A percentile compares a stretch with the other conserved stretches of the same genome.
Conservation (phyloP, 306 rosid genomes). For the Medicago ruthenica region DNA sequence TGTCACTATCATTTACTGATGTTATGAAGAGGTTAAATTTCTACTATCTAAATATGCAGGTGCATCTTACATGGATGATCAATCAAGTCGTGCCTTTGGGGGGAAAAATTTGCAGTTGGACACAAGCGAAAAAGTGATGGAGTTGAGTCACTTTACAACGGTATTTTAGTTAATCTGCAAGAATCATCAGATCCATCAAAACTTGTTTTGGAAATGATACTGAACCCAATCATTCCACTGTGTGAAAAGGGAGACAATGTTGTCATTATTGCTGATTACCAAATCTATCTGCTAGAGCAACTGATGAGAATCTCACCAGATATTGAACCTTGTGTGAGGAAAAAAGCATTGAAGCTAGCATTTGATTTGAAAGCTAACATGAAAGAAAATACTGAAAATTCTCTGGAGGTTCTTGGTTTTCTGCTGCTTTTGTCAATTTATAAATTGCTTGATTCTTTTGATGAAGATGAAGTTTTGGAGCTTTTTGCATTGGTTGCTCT, state of each 20-base stretch:
- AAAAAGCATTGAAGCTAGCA: slow-evolving; percentile 12
- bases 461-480: slow-evolving; percentile 9
- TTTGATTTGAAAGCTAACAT: slow-evolving; percentile 15
- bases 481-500: neutral
- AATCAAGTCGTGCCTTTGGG: too few relatives aligned
- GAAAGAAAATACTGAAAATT: neutral
- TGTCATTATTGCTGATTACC: slow-evolving; percentile 28
- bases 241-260: slow-evolving; percentile 28
- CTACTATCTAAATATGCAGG: too few relatives aligned
- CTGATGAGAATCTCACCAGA: slow-evolving; percentile 22
- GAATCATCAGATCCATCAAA: too few relatives aligned
- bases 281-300: slow-evolving; percentile 27
- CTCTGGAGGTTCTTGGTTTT: neutral
- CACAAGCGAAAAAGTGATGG: too few relatives aligned
- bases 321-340: too few relatives aligned
- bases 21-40: too few relatives aligned
- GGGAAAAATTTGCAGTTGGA: too few relatives aligned
- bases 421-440: neutral
- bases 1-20: too few relatives aligned
- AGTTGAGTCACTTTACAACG: too few relatives aligned
- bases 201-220: slow-evolving; percentile 53
- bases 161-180: too few relatives aligned
- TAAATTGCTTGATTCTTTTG: neutral
- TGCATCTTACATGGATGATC: too few relatives aligned
- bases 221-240: slow-evolving; percentile 32